These are phyloP conservation scores for Camellia sinensis DNA, from an alignment of 148 eudicot species.

Conservation along the genomic window DNA sequence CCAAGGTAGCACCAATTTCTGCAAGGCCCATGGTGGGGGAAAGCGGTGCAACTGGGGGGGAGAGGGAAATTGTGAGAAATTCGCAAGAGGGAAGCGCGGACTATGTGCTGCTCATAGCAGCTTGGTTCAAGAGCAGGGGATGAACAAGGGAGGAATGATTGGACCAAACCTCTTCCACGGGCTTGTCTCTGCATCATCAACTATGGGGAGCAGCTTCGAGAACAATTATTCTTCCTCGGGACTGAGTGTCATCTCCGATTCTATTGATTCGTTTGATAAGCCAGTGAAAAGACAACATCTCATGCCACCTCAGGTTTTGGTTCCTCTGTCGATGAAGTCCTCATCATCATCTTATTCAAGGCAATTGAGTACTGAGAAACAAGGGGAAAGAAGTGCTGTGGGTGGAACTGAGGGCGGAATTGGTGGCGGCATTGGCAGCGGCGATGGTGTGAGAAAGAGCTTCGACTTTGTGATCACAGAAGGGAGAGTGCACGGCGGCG, in stretches of 20 bases:
- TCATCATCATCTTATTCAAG: constrained; percentile 35
- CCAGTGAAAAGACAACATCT: constrained; percentile 50
- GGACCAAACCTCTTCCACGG: constrained; percentile 86
- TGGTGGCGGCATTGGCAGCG: neutral
- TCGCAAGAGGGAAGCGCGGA: constrained; percentile 90
- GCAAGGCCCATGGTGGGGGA: constrained; percentile 98
- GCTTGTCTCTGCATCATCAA: constrained; percentile 49
- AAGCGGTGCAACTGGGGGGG: constrained; percentile 77
- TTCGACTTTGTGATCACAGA: constrained; percentile 49
- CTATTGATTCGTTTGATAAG: constrained; percentile 39
- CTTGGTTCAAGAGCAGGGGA: constrained; percentile 55
- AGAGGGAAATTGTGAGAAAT: constrained; percentile 81
- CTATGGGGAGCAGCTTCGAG: constrained; percentile 35
- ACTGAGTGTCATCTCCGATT: constrained; percentile 56
- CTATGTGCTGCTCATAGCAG: constrained; percentile 84
- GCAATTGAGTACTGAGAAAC: constrained; percentile 30
- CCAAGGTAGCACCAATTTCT: constrained; percentile 94
- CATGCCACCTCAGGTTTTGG: constrained; percentile 84
- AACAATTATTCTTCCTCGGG: constrained; percentile 50
- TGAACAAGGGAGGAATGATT: constrained; percentile 47
- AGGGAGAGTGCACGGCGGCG: constrained; percentile 96
- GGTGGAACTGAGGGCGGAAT: neutral
- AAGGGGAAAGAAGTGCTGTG: constrained; percentile 18
- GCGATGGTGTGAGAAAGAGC: constrained; percentile 3
- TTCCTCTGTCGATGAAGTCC: constrained; percentile 89